Conservation (phyloP, 257 asterid species). For the Fraxinus quadrangulata region DNA sequence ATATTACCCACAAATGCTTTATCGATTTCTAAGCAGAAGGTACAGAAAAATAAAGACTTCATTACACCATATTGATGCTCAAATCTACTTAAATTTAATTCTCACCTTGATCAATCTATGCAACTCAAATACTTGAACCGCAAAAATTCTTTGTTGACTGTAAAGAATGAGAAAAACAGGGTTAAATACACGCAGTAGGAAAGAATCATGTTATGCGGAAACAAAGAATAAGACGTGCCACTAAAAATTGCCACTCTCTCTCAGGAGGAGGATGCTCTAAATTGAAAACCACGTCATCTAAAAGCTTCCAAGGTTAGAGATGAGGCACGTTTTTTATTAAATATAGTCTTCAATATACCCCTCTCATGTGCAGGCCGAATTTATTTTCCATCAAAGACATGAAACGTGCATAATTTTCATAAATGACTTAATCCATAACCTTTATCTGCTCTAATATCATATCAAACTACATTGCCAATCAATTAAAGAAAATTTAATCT, state of each 20-base stretch:
- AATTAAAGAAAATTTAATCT: neutral
- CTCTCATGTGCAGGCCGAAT: neutral
- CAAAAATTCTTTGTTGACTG: slow-evolving; percentile 91
- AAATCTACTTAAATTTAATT: slow-evolving; percentile 1
- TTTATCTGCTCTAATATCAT: neutral
- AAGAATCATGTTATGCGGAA: slow-evolving; percentile 13
- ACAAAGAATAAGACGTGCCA: neutral
- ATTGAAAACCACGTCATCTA: neutral
- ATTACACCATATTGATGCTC: neutral
- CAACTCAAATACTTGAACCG: slow-evolving; percentile 95
- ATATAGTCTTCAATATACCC: neutral
- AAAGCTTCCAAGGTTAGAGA: neutral
- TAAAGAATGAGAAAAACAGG: slow-evolving; percentile 18
- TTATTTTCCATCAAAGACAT: neutral
- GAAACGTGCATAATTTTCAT: neutral
- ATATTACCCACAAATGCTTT: neutral
- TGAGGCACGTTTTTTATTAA: neutral
- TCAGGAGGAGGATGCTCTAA: neutral
- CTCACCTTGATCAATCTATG: slow-evolving; percentile 82
- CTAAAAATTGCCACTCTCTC: neutral
- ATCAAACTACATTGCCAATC: too few species aligned
- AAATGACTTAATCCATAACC: neutral
- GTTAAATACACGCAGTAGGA: slow-evolving; percentile 3
- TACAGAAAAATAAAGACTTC: neutral
- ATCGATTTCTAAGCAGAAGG: neutral